Evolutionary conservation across 2,329 filamentous ascomycete species (phyloP), one percentile per base, ranked within the genome.

Genomic region (Spiromastix sp.): DNA sequence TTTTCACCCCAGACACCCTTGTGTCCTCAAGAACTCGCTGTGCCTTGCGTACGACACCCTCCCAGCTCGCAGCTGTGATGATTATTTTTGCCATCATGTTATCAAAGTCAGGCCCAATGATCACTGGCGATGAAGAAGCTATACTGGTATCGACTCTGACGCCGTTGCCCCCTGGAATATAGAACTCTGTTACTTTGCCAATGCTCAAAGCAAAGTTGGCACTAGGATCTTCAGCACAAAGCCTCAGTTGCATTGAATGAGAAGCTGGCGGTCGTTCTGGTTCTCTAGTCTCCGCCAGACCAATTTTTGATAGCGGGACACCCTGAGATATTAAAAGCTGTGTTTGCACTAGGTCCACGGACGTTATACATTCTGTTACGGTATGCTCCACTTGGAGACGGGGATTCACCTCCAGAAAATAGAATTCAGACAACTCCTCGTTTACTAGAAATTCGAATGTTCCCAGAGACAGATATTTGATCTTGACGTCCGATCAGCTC

Each of bases 361-460:
- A 60, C 4, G 65, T 66, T 5, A 79, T 67, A 3, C 59, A 62
- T 43, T 78, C 74, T 0, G 72, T 76, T 35, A 77, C 67, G 1
- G 74, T 77, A 46, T 77, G 74, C 43, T 78, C 74, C 25, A 78
- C 74, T 47, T 77, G 73, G 2, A 77, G 50, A 2, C 74, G 61
- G 0, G 74, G 73, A 37, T 78, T 78, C 42, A 77, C 64, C 46
- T 78, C 74, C 4, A 78, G 52, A 44, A 78, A 77, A 52, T 67
- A 77, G 49, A 68, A 73, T 16, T 71, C 64, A 1, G 50, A 49
- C 0, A 55, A 64, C 1, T 52, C 40, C 8, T 68, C 64, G 38
- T 70, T 71, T 9, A 77, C 63, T 0, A 81, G 59, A 38, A 79
- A 80, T 48, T 81, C 77, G 42, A 78, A 78, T 0, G 76, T 80